Evolutionary conservation across 305 asterid species (phyloP), one percentile per base, ranked within the genome.

Genomic region (Rubia tinctorum): DNA sequence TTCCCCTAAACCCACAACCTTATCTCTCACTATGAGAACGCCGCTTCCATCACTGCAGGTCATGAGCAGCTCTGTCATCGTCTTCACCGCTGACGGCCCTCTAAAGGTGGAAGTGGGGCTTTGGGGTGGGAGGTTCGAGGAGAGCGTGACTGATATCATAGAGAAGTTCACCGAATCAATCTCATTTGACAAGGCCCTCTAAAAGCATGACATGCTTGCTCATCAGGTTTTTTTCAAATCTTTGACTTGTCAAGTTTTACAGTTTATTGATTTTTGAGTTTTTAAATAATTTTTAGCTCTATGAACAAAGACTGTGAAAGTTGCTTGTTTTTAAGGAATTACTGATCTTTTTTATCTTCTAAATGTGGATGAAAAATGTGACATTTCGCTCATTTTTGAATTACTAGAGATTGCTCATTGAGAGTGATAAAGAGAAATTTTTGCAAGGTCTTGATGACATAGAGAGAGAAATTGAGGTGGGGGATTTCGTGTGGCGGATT

Each of bases 181-280:
- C 72, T 91, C 98, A 0, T 91, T 87, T 45, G 97, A 94, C 76
- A 94, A 91, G 69, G 88, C 88, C 14, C 90, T 94, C 2, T 94
- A 94, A 81, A 94, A 90, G 85, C 97, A 94, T 72, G 99, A 94
- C 78, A 94, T 94, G 99, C 99, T 94, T 25, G 97, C 97, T 68
- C 81, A 61, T 62, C 97, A 94, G 97, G 99, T 91, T 12, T 71
- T 25, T 69, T 62, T 42, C 12, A 27, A 8, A 8, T 9, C 37
- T 17, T 44, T 23, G 40, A 27, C 0, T 44, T 42, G 20, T 14
- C 22, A 0, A 27, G 23, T 55, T 55, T 17, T 76, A 51, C 25
- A 14, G n/a, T 25, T 5, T 12, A 49, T 3, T 45, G 10, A 7
- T 49, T 2, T 53, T 49, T 39, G 27, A 7, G 17, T 51, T 6